phyloP scores from a whole-genome alignment of 805 yeast species.

The Candida morakotiae region DNA sequence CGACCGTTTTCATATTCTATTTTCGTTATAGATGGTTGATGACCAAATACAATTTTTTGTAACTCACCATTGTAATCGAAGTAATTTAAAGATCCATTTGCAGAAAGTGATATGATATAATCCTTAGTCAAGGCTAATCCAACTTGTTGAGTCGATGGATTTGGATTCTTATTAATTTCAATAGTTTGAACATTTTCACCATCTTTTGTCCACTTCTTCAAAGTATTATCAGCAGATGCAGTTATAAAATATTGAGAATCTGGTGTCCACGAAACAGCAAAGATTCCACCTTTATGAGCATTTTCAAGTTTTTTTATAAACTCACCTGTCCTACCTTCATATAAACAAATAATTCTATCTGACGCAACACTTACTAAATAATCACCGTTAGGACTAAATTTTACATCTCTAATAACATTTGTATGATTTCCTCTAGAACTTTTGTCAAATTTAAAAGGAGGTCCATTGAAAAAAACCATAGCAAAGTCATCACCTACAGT shows the following conservation, averaged over 20 bases:
- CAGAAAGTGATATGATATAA: slow-evolving; percentile 62
- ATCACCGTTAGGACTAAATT: slow-evolving; percentile 78
- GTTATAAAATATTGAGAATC: slow-evolving; percentile 62
- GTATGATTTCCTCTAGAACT: slow-evolving; percentile 72
- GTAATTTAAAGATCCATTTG: slow-evolving; percentile 67
- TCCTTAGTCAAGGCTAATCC: slow-evolving; percentile 69
- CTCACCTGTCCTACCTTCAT: slow-evolving; percentile 88
- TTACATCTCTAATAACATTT: slow-evolving; percentile 76
- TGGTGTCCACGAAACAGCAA: slow-evolving; percentile 65
- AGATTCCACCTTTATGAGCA: slow-evolving; percentile 78
- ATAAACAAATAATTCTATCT: slow-evolving; percentile 71
- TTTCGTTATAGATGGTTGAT: slow-evolving; percentile 77
- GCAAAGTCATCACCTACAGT: slow-evolving; percentile 90
- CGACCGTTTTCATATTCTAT: slow-evolving; percentile 13
- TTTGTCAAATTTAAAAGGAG: slow-evolving; percentile 84
- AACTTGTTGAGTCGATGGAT: slow-evolving; percentile 65
- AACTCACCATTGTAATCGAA: slow-evolving; percentile 36
- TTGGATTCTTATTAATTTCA: slow-evolving; percentile 34
- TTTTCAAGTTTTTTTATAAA: slow-evolving; percentile 46
- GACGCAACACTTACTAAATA: slow-evolving; percentile 77
- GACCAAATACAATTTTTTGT: slow-evolving; percentile 54
- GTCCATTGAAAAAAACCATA: slow-evolving; percentile 82
- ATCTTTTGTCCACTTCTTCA: slow-evolving; percentile 61
- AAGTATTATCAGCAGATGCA: slow-evolving; percentile 75
- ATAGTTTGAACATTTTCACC: slow-evolving; percentile 44